Evolutionary conservation across 2,329 filamentous ascomycete species (phyloP).

Genomic region (Sordariomycetes sp.): DNA sequence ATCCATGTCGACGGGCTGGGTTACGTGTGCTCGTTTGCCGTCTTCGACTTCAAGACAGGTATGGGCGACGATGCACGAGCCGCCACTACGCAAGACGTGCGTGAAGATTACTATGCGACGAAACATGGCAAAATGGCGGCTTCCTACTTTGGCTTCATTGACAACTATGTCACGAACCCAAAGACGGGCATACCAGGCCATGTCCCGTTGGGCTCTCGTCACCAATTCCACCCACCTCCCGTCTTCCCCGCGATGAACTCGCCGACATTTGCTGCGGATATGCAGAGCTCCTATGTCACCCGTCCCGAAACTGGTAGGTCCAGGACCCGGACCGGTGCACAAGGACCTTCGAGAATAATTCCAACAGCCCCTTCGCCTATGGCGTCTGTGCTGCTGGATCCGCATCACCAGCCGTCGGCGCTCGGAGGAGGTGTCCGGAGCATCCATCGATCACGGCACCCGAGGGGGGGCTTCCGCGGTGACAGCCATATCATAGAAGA

Average conservation of each 20-base stretch:
- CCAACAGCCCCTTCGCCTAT: constrained; percentile 18
- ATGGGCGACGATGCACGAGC: constrained; percentile 35
- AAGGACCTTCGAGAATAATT: constrained; percentile 9
- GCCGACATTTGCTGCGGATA: constrained; percentile 46
- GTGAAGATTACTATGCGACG: constrained; percentile 87
- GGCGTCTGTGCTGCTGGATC: constrained; percentile 26
- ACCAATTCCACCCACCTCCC: constrained; percentile 65
- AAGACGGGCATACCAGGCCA: constrained; percentile 57
- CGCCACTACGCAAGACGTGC: constrained; percentile 44
- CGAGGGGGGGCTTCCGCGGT: constrained; percentile 34
- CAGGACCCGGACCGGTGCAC: constrained; percentile 28
- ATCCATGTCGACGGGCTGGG: constrained; percentile 94
- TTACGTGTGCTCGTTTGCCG: constrained; percentile 93
- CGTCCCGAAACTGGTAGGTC: constrained; percentile 34
- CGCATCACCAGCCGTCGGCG: constrained; percentile 60
- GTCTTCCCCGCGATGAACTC: constrained; percentile 64
- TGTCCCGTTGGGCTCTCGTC: constrained; percentile 40
- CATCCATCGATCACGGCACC: constrained; percentile 35
- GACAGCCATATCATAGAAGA: constrained; percentile 48
- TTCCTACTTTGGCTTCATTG: constrained; percentile 89
- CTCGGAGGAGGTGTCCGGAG: too few relatives aligned
- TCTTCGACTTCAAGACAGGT: constrained; percentile 92
- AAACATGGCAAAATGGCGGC: constrained; percentile 99
- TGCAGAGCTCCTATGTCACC: constrained; percentile 37
- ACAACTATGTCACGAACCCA: constrained; percentile 76